These are phyloP conservation scores for Solanum infundibuliforme DNA, from an alignment of 257 asterid species.

Conservation along the genomic window DNA sequence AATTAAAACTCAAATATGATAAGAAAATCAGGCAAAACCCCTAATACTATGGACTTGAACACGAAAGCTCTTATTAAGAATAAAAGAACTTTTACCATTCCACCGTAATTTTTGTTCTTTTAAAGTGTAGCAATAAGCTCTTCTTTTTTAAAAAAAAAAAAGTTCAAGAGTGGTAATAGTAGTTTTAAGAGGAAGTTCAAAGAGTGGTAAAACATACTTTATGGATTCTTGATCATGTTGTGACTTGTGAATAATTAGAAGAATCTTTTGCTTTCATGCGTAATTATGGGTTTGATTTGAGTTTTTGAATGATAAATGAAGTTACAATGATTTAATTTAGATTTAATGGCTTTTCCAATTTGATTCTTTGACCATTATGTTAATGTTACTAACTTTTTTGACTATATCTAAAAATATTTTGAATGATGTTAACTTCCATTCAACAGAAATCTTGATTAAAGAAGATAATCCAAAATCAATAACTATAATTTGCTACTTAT, in stretches of 20 bases:
- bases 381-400: not conserved
- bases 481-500: conserved; percentile 11
- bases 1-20: no score
- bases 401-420: not conserved
- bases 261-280: conserved; percentile 2
- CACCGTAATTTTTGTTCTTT: not conserved
- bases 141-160: not conserved
- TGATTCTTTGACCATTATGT: conserved; percentile 9
- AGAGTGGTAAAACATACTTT: not conserved
- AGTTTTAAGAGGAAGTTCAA: not conserved
- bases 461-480: conserved; percentile 17
- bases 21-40: no score
- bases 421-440: conserved; percentile 3
- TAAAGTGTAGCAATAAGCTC: not conserved
- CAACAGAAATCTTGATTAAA: not conserved
- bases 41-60: no score
- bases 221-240: not conserved
- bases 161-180: not conserved
- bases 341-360: not conserved
- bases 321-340: not conserved
- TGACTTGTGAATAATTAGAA: not conserved
- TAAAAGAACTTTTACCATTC: not conserved
- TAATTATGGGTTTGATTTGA: conserved; percentile 1
- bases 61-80: not conserved
- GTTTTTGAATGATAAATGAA: not conserved